Evolutionary conservation across 2,329 filamentous ascomycete species (phyloP).

Genomic region (Fusarium verrucosum): DNA sequence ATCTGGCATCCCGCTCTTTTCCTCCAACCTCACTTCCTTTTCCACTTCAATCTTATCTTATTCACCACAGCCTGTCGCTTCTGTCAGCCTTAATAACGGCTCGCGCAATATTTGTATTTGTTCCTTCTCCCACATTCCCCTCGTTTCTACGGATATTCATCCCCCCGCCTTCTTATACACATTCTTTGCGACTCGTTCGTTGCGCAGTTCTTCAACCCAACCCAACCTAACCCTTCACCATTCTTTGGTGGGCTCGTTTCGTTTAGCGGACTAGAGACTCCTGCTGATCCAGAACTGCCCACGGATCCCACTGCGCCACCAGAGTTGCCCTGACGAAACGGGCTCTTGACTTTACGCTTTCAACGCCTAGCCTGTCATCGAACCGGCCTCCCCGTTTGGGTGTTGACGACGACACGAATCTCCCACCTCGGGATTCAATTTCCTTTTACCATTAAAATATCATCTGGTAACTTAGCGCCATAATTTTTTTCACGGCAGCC

Average conservation of each 20-base stretch:
- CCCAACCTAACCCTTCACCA: slow-evolving; percentile 14
- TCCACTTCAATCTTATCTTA: background rate
- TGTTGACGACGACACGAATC: slow-evolving; percentile 5
- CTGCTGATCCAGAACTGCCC: slow-evolving; percentile 29
- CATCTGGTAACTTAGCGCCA: background rate
- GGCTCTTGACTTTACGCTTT: slow-evolving; percentile 21
- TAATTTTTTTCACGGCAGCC: background rate
- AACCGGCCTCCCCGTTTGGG: slow-evolving; percentile 16
- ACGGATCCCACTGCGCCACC: slow-evolving; percentile 37
- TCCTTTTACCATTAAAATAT: slow-evolving; percentile 2
- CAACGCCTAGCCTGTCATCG: slow-evolving; percentile 7
- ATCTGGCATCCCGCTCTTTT: slow-evolving; percentile 13
- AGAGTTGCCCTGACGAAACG: slow-evolving; percentile 20
- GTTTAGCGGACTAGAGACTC: slow-evolving; percentile 21
- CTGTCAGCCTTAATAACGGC: slow-evolving; percentile 22
- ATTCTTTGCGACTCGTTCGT: slow-evolving; percentile 6
- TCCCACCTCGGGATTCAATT: slow-evolving; percentile 4
- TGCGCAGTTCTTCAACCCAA: slow-evolving; percentile 28
- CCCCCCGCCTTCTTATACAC: background rate
- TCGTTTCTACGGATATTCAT: slow-evolving; percentile 7
- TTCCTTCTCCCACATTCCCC: background rate
- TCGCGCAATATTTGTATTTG: slow-evolving; percentile 13
- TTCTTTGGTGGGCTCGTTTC: slow-evolving; percentile 28
- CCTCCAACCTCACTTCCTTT: slow-evolving; percentile 20
- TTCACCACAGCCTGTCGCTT: slow-evolving; percentile 11